These are phyloP conservation scores for Elaeis guineensis DNA, from an alignment of 176 grass and related monocot genomes.

Conservation along the genomic window DNA sequence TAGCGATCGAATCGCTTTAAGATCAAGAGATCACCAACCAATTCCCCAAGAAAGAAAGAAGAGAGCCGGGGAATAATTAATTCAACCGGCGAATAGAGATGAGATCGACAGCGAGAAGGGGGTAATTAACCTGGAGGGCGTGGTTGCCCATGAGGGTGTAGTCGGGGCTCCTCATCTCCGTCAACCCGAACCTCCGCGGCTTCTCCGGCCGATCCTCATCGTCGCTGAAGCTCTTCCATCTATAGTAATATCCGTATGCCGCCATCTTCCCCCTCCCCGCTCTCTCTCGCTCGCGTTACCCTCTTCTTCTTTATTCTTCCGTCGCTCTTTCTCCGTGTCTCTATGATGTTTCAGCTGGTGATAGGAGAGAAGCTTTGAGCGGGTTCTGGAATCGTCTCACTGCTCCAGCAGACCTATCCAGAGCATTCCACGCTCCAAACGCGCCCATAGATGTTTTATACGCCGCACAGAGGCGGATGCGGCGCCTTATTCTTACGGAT, in stretches of 20 bases:
- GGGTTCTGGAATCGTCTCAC: slow-evolving; percentile 23
- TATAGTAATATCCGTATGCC: slow-evolving; percentile 25
- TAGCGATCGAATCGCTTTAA: too few species aligned
- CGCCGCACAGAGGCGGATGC: too few species aligned
- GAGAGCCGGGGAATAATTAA: too few species aligned
- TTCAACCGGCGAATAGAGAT: too few species aligned
- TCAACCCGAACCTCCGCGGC: slow-evolving; percentile 77
- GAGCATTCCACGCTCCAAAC: too few species aligned
- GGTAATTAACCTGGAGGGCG: slow-evolving; percentile 41
- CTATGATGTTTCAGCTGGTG: not conserved
- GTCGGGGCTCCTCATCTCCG: slow-evolving; percentile 80
- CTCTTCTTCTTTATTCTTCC: not conserved
- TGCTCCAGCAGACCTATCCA: too few species aligned
- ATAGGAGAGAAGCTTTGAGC: slow-evolving; percentile 20
- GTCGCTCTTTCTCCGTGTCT: not conserved
- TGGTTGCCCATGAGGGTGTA: slow-evolving; percentile 56
- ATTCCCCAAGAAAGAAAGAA: too few species aligned
- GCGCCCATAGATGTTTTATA: too few species aligned
- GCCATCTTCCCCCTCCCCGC: slow-evolving; percentile 11
- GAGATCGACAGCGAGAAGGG: too few species aligned
- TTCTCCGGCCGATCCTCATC: slow-evolving; percentile 90
- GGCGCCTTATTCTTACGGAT: too few species aligned
- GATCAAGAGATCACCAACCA: too few species aligned
- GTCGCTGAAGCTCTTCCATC: slow-evolving; percentile 37
- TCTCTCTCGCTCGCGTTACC: not conserved